Conservation (phyloP, 2,329 filamentous ascomycete species). For the Diaporthe longicolla region DNA sequence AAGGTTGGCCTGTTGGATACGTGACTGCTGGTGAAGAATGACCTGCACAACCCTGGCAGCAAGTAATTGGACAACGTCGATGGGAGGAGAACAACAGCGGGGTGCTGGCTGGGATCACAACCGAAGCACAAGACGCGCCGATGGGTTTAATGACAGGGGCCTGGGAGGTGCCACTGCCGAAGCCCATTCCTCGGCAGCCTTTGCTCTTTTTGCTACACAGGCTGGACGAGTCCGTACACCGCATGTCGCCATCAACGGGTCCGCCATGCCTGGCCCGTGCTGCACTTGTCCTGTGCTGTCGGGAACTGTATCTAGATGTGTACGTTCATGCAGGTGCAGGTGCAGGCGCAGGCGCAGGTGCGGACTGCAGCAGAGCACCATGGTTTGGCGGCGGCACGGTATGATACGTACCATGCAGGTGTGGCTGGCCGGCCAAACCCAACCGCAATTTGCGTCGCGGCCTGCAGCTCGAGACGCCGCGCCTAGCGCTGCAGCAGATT, state of each 20-base stretch:
- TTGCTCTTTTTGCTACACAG: conserved; percentile 1
- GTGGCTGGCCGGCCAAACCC: conserved; percentile 23
- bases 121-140: conserved; percentile 22
- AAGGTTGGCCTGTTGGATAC: too few relatives aligned
- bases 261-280: neutral
- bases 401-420: neutral
- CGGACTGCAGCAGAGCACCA: neutral
- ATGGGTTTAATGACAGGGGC: conserved; percentile 38
- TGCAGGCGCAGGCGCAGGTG: neutral
- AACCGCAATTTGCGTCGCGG: conserved; percentile 24
- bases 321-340: conserved; percentile 25
- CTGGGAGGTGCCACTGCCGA: conserved; percentile 38
- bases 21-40: too few relatives aligned
- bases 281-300: conserved; percentile 3
- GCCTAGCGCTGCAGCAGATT: conserved; percentile 8
- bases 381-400: neutral
- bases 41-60: neutral
- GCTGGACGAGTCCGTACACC: conserved; percentile 3
- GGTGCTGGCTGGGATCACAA: conserved; percentile 8
- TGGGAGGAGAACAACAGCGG: neutral
- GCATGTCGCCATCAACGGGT: conserved; percentile 28
- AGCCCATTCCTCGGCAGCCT: conserved; percentile 35
- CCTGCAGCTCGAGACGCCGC: conserved; percentile 22
- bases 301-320: conserved; percentile 19
- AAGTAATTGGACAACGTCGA: neutral